These are phyloP conservation scores for Aspergillus avenaceus DNA, from an alignment of 495 filamentous ascomycete species.

Conservation along the genomic window DNA sequence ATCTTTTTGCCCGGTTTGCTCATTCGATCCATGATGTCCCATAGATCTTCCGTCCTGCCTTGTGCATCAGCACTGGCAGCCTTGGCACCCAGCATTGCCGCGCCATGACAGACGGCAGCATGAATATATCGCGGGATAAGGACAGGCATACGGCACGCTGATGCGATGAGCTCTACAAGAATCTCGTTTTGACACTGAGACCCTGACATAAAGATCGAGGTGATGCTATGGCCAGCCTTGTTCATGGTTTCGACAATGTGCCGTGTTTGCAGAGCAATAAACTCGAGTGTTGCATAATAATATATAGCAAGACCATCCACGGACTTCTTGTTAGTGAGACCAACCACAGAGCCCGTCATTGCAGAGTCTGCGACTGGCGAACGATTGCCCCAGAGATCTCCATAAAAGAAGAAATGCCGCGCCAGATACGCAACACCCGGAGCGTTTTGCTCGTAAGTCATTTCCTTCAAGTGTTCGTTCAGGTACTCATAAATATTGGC, in stretches of 20 bases:
- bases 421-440: slow-evolving; percentile 79
- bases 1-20: slow-evolving; percentile 87
- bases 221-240: slow-evolving; percentile 72
- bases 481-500: slow-evolving; percentile 91
- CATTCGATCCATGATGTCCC: slow-evolving; percentile 97
- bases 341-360: slow-evolving; percentile 87
- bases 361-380: slow-evolving; percentile 86
- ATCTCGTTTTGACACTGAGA: slow-evolving; percentile 95
- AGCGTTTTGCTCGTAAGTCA: slow-evolving; percentile 61
- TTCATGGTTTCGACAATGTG: slow-evolving; percentile 97
- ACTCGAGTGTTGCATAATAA: slow-evolving; percentile 94
- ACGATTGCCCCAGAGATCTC: slow-evolving; percentile 96
- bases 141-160: slow-evolving; percentile 86
- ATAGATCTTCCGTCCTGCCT: slow-evolving; percentile 79
- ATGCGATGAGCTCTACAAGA: slow-evolving; percentile 84
- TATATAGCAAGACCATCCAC: slow-evolving; percentile 82
- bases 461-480: slow-evolving; percentile 78
- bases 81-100: slow-evolving; percentile 95
- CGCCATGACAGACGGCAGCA: slow-evolving; percentile 94
- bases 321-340: slow-evolving; percentile 77
- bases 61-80: slow-evolving; percentile 73
- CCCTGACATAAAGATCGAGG: slow-evolving; percentile 96
- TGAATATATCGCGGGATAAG: slow-evolving; percentile 87
- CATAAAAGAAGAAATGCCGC: slow-evolving; percentile 96
- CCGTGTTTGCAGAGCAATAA: slow-evolving; percentile 91